Base-by-base conservation (phyloP, 2,329 filamentous ascomycete genomes). In the Fusarium sp. region DNA sequence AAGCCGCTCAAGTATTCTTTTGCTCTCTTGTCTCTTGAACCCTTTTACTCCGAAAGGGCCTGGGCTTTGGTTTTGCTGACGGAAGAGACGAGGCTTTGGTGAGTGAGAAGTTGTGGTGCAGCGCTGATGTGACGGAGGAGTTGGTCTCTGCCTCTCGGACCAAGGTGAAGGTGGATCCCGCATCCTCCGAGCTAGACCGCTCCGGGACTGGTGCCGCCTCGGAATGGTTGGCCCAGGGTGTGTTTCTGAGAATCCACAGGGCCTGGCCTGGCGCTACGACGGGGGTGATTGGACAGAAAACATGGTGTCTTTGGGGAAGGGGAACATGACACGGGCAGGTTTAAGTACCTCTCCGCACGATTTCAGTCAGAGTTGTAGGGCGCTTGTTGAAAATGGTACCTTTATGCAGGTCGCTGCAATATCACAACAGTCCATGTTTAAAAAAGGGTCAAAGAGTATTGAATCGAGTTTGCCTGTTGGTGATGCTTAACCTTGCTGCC, bases 41-140 rank as follows among this genome's bases (percentile, higher is more conserved):
- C 50, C 34, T 47, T 17, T 26, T 46, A 11, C 12, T 34, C 19
- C 21, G 23, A 52, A 58, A 36, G 34, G 34, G 34, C 19, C 34
- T 36, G 57, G 43, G 39, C 23, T 62, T 53, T 40, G 48, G 52
- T 34, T 34, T 36, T 68, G 65, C 65, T 68, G 65, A 69, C 17
- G n/a, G 34, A 19, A 36, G 34, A 36, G 34, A 36, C 65, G 65
- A 68, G 65, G 65, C 65, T 68, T 67, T 68, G 65, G 65, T 67
- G 65, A 69, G 65, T 62, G 48, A 52, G 40, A 62, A 68, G 65
- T 67, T 68, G 48, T 68, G 60, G 65, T 68, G 65, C 61, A 68
- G 65, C n/a, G 65, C 65, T 68, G 65, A 68, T 68, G 65, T 68
- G 65, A 68, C 61, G 61, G 65, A 69, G 65, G 65, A 68, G 65